These are phyloP conservation scores for Ashbya aceris DNA, from an alignment of 1,139 yeast genomes.

Conservation along the genomic window DNA sequence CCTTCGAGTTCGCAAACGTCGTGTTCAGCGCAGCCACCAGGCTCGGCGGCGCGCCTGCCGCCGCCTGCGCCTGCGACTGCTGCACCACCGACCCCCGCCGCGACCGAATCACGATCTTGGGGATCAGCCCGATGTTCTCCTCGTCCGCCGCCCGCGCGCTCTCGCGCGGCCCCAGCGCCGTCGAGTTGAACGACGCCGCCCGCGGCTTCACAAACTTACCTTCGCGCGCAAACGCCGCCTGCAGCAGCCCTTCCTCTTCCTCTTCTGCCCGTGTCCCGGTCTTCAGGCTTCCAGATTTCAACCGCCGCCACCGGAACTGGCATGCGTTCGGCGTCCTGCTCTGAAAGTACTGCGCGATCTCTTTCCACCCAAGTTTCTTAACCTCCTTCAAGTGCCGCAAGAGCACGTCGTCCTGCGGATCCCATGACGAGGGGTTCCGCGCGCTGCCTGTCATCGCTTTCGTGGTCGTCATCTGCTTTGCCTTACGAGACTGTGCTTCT, in stretches of 20 bases:
- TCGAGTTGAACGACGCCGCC: constrained; percentile 22
- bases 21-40: constrained; percentile 18
- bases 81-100: constrained; percentile 27
- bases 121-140: constrained; percentile 28
- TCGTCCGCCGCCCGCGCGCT: constrained; percentile 14
- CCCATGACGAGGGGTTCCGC: constrained; percentile 64
- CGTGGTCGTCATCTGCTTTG: constrained; percentile 6
- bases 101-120: constrained; percentile 28
- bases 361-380: constrained; percentile 70
- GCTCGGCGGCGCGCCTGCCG: constrained; percentile 8
- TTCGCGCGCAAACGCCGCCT: constrained; percentile 9
- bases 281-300: constrained; percentile 55
- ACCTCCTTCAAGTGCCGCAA: constrained; percentile 62
- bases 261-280: constrained; percentile 25
- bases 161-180: neutral
- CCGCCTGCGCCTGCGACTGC: constrained; percentile 8
- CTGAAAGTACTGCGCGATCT: constrained; percentile 56
- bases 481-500: neutral
- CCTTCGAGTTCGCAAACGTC: constrained; percentile 20
- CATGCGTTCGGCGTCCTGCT: constrained; percentile 73
- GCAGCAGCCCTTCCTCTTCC: constrained; percentile 3
- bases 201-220: constrained; percentile 24
- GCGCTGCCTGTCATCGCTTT: constrained; percentile 11
- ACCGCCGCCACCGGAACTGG: constrained; percentile 69
- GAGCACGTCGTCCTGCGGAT: constrained; percentile 59